Evolutionary conservation across 78 protist species (phyloP), one percentile per base, ranked within the genome.

Genomic region (Neovahlkampfia damariscottae): DNA sequence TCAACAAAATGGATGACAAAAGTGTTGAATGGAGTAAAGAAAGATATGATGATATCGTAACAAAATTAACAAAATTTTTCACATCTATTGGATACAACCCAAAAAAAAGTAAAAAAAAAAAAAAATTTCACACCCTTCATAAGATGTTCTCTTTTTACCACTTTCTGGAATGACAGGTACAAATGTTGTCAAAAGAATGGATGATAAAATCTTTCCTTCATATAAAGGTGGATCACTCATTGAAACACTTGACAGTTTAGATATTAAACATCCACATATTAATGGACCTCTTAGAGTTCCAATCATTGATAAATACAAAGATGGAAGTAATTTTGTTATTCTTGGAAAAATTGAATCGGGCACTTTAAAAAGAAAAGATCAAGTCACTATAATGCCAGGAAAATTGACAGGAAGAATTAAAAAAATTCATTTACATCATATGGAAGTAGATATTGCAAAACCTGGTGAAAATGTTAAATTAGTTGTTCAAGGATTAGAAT

Each of bases 1-100:
- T 96, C 83, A 96, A 96, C 90, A 94, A 96, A 88, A 96, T 96
- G 99, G 99, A 96, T 82, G 98, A 95, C 68, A 78, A 88, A 31
- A 80, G 94, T 31, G 95, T 91, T 31, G 38, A 58, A 32, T 94
- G 97, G 96, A 9, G 72, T 0, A 27, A 88, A 71, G 95, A 89
- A 66, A 69, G 98, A 29, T 93, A 82, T 73, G 85, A 82, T 36
- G 84, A 80, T 28, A 89, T 86, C 84, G 38, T 69, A 8, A 80
- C 66, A 4, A 83, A 92, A 72, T 28, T 88, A 38, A n/a, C 76
- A 29, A 84, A 82, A 2, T 87, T 82, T 73, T 41, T 87, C 71
- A 67, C 35, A 30, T 5, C 1, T 29, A 19, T 5, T 37, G 90
- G 86, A 10, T 78, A 40, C 85, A 29, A 59, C 27, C 28, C 93